These are phyloP conservation scores for Piromyces finnis DNA, from an alignment of 192 early-diverging fungal genomes.

Conservation along the genomic window DNA sequence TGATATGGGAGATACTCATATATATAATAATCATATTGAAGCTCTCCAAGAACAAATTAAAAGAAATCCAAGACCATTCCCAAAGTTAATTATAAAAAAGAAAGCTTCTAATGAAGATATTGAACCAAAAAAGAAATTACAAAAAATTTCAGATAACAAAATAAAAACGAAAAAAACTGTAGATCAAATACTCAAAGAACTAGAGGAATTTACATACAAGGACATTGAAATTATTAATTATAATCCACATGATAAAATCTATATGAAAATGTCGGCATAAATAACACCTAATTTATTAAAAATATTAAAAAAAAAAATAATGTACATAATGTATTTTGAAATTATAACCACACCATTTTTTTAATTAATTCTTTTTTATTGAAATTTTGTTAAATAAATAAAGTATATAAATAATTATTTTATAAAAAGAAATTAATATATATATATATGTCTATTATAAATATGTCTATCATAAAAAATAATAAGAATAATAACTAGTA, in stretches of 20 bases:
- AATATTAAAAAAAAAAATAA: too few relatives aligned
- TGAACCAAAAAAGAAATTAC: background rate
- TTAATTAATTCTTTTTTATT: too few relatives aligned
- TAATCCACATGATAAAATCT: background rate
- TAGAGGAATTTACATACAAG: background rate
- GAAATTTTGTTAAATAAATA: too few relatives aligned
- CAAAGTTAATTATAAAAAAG: conserved; percentile 46
- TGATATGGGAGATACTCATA: conserved; percentile 88
- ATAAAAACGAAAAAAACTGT: background rate
- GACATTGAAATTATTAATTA: background rate
- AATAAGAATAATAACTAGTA: too few relatives aligned
- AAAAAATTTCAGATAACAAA: background rate
- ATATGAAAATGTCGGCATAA: background rate
- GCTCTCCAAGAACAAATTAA: conserved; percentile 61
- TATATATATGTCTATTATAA: too few relatives aligned
- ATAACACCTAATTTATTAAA: background rate
- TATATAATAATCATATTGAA: conserved; percentile 81
- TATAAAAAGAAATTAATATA: too few relatives aligned
- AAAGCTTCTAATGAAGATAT: conserved; percentile 1
- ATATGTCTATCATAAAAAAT: too few relatives aligned
- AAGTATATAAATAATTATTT: too few relatives aligned
- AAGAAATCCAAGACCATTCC: conserved; percentile 65
- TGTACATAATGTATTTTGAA: too few relatives aligned
- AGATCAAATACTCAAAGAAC: background rate
- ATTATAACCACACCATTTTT: too few relatives aligned